Base-by-base conservation (phyloP, 352 stramenopile species). In the Globisporangium spinosum region DNA sequence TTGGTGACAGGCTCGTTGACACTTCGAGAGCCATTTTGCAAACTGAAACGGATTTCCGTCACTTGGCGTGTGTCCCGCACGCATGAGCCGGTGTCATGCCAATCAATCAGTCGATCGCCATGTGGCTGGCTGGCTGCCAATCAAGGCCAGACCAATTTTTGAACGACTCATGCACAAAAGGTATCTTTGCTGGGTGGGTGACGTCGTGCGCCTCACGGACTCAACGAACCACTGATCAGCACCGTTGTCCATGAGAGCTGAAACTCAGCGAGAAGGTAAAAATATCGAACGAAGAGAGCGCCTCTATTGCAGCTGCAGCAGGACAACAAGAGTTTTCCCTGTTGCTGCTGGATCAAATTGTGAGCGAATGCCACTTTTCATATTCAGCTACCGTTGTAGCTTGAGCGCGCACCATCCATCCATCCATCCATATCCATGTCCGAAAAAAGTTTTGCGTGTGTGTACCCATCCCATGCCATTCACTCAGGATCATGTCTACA, bases 141-240 rank as follows among this genome's bases (percentile, higher is more conserved):
- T 58, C 53, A 58, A 58, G 29, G 29, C 10, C 15, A 20, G 49
- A 8, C 22, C 40, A 49, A 49, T 49, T 49, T 49, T 49, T 49
- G 22, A 55, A 29, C 49, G 10, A 22, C 40, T 10, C 17, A 10
- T 49, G 40, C 13, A n/a, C 40, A 57, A 57, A 57, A 57, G 12
- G 49, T 57, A 20, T 58, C 53, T 58, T n/a, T 29, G 23, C 29
- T 9, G n/a, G 7, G 27, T 12, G 1, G 56, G 25, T 62, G 56
- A 62, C 56, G 56, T 62, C 56, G 56, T 20, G n/a, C 32, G 56
- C 56, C 56, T 62, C 56, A 62, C n/a, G 20, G 32, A 9, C 20
- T 25, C 29, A 45, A 22, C 27, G 8, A 38, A 12, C 56, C 56
- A 47, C 8, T 29, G 13, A 49, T 62, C 17, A 27, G 27, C 23